A percentile compares a stretch with the other conserved stretches of the same genome.
Evolutionary conservation across 2,329 filamentous ascomycete species (phyloP).

Genomic region (Drechmeria coniospora): DNA sequence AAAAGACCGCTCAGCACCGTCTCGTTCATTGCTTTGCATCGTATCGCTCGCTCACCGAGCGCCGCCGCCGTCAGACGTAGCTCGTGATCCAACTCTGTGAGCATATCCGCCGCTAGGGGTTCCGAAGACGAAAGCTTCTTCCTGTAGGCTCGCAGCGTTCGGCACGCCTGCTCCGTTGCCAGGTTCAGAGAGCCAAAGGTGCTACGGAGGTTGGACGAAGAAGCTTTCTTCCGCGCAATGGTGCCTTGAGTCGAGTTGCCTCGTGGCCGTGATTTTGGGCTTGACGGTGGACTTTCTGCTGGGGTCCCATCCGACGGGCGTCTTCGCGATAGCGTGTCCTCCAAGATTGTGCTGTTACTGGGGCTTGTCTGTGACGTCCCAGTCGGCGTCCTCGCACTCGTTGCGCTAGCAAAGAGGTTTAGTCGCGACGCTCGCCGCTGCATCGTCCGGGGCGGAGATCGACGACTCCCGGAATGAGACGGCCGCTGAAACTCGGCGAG

Average conservation of each 20-base stretch:
- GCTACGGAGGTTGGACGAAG: constrained; percentile 29
- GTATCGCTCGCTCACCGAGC: constrained; percentile 39
- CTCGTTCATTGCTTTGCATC: constrained; percentile 40
- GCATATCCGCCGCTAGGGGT: constrained; percentile 37
- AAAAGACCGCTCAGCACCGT: constrained; percentile 47
- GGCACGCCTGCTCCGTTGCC: constrained; percentile 49
- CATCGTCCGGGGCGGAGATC: constrained; percentile 39
- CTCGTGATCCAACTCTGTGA: constrained; percentile 51
- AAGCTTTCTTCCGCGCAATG: constrained; percentile 33
- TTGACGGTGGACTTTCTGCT: constrained; percentile 32
- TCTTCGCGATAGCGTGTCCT: constrained; percentile 32
- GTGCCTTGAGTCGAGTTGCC: constrained; percentile 36
- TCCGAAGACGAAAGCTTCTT: constrained; percentile 45
- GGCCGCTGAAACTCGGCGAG: constrained; percentile 61
- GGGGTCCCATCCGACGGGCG: constrained; percentile 28
- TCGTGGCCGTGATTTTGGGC: constrained; percentile 34
- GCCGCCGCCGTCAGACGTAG: constrained; percentile 46
- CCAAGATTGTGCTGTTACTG: constrained; percentile 20
- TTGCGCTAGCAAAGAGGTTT: constrained; percentile 21
- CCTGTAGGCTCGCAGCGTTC: constrained; percentile 44
- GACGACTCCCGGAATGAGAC: constrained; percentile 28
- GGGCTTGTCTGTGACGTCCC: constrained; percentile 25
- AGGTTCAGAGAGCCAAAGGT: constrained; percentile 41
- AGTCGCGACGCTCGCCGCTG: constrained; percentile 39
- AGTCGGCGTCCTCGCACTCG: constrained; percentile 23